These are phyloP conservation scores for Ceratobasidium sp. DNA, from an alignment of 1,284 basidiomycete genomes.

Conservation along the genomic window DNA sequence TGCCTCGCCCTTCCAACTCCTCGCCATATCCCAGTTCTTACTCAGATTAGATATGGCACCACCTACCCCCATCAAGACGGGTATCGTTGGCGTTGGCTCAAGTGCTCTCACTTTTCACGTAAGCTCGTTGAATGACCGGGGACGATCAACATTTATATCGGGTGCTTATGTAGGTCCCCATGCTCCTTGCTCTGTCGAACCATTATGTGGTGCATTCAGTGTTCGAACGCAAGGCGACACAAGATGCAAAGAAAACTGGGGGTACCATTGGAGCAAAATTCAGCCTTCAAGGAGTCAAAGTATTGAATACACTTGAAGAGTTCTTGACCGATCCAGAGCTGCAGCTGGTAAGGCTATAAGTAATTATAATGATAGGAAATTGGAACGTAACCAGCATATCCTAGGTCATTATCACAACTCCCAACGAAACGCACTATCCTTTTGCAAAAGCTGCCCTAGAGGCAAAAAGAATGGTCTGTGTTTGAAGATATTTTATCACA, in stretches of 20 bases:
- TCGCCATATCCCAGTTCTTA: neutral
- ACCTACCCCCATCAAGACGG: slow-evolving; percentile 24
- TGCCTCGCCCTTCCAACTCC: neutral
- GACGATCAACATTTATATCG: neutral
- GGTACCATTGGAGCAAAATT: slow-evolving; percentile 43
- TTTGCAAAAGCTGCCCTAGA: slow-evolving; percentile 51
- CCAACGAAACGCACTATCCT: slow-evolving; percentile 80
- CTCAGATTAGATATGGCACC: neutral
- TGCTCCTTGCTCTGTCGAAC: slow-evolving; percentile 35
- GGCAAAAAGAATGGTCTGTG: slow-evolving; percentile 74
- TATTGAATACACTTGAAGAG: slow-evolving; percentile 51
- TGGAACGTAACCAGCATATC: neutral
- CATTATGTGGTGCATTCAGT: slow-evolving; percentile 49
- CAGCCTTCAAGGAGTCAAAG: slow-evolving; percentile 43
- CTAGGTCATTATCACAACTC: slow-evolving; percentile 71
- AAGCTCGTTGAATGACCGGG: neutral
- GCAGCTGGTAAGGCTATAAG: slow-evolving; percentile 44
- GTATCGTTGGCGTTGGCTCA: slow-evolving; percentile 34
- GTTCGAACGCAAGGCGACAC: slow-evolving; percentile 48
- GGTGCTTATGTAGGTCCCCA: slow-evolving; percentile 8
- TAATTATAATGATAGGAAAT: neutral
- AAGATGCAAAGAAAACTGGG: slow-evolving; percentile 42
- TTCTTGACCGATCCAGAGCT: slow-evolving; percentile 52
- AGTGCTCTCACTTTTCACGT: slow-evolving; percentile 33
- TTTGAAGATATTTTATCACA: neutral